A percentile compares a stretch with the other conserved stretches of the same genome.
phyloP scores from a whole-genome alignment of 2,329 filamentous ascomycete species.

The Fusarium ramigenum region DNA sequence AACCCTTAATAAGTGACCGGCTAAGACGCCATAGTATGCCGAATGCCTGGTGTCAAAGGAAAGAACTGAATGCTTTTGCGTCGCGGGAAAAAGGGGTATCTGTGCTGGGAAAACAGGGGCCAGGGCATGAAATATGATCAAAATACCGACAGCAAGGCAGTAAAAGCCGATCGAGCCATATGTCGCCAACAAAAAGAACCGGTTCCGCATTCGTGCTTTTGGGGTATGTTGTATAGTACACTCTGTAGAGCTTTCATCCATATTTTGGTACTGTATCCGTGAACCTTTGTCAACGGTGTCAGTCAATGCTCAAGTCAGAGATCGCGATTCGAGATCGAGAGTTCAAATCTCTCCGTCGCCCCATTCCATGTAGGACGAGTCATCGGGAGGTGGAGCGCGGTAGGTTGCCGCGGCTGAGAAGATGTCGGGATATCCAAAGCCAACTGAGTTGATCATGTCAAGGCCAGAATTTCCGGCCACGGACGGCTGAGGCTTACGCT shows the following conservation, averaged over 20 bases:
- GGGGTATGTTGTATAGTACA: constrained; percentile 12
- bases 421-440: background rate
- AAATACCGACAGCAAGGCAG: constrained; percentile 10
- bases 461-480: background rate
- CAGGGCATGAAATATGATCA: background rate
- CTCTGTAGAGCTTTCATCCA: background rate
- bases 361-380: constrained; percentile 23
- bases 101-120: constrained; percentile 10
- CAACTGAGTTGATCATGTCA: background rate
- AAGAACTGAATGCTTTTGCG: background rate
- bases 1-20: background rate
- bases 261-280: background rate
- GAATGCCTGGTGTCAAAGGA: background rate
- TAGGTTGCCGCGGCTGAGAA: background rate
- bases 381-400: background rate
- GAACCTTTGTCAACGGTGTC: background rate
- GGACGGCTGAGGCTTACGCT: constrained; percentile 18
- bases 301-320: background rate
- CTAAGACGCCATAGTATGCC: constrained; percentile 4
- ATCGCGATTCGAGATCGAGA: background rate
- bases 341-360: constrained; percentile 51
- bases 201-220: background rate
- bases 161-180: constrained; percentile 6
- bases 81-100: constrained; percentile 14
- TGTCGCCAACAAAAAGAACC: constrained; percentile 8